Conservation (phyloP, 441 rosid species). For the Syzygium malaccense region DNA sequence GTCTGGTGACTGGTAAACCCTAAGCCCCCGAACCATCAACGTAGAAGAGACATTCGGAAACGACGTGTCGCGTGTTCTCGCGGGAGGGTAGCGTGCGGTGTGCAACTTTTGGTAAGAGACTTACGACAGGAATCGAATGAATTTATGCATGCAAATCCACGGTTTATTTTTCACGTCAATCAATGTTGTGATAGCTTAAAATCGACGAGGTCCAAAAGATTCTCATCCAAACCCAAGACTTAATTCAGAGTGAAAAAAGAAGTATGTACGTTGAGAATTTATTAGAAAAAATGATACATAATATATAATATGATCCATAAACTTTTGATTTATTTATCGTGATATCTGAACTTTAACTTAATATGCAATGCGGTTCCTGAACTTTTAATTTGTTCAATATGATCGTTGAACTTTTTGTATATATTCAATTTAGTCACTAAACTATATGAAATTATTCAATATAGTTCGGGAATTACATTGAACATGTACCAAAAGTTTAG, state of each 20-base stretch:
- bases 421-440: no score
- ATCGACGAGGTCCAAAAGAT: neutral
- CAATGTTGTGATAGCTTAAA: neutral
- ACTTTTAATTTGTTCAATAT: no score
- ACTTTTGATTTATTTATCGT: no score
- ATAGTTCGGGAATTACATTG: no score
- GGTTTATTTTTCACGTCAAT: neutral
- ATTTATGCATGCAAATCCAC: neutral
- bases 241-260: neutral
- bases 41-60: neutral
- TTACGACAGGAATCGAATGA: neutral
- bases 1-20: conserved; percentile 9
- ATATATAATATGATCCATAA: no score
- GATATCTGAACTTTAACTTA: no score
- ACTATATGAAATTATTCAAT: no score
- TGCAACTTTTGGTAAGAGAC: neutral
- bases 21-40: neutral
- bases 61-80: neutral
- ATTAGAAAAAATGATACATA: neutral
- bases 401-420: no score
- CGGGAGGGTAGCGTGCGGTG: neutral
- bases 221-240: neutral
- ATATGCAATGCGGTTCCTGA: no score
- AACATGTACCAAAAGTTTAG: no score
- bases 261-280: neutral